Evolutionary conservation across 805 yeast species (phyloP).

Genomic region (Suhomyces kilbournensis): DNA sequence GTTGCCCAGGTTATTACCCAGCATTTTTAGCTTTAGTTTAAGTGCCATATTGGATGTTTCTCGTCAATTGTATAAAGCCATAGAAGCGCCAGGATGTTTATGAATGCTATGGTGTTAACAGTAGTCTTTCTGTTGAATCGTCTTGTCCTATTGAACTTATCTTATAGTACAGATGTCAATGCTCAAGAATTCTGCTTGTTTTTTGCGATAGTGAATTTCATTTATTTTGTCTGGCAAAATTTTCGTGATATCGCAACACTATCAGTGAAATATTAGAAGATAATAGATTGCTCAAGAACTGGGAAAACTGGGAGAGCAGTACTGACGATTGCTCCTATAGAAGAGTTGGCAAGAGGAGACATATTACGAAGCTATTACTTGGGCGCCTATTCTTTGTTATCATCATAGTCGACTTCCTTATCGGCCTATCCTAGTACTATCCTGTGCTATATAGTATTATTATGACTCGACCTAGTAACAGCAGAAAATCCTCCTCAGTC

Average conservation of each 20-base stretch:
- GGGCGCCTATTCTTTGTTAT: background rate
- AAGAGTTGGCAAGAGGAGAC: background rate
- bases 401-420: background rate
- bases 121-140: too few species aligned
- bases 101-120: too few species aligned
- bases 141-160: background rate
- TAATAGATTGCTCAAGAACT: background rate
- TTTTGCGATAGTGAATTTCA: background rate
- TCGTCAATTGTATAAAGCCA: background rate
- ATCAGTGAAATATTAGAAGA: background rate
- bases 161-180: background rate
- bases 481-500: constrained; percentile 10
- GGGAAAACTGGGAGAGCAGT: background rate
- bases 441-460: background rate
- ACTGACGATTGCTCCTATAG: background rate
- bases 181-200: background rate
- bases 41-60: constrained; percentile 10
- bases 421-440: background rate
- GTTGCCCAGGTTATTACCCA: constrained; percentile 1
- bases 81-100: background rate
- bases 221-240: background rate
- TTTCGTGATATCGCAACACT: background rate
- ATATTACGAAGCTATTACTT: background rate
- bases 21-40: constrained; percentile 15
- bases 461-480: background rate